Base-by-base conservation (phyloP, 164 flowering plant species). In the Hamamelis virginiana region DNA sequence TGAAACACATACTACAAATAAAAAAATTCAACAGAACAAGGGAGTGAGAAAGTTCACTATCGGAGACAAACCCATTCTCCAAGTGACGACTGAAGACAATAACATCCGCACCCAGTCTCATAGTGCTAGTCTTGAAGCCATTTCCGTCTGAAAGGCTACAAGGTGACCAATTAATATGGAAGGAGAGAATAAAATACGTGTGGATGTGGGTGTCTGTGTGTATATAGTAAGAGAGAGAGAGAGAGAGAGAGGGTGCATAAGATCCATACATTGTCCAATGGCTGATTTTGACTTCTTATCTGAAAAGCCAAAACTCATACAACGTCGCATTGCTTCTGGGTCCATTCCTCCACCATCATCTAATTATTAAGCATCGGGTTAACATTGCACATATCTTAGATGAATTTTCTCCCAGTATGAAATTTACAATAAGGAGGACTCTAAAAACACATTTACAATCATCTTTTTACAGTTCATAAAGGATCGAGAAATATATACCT, bases 331-430 rank as follows among this genome's bases (percentile, higher is more conserved):
- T 61, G 92, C 81, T 65, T 87, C 91, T 61, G 97, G 96, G 72
- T 84, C 87, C 99, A 95, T 92, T 67, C 99, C 99, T 72, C 99
- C 97, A 46, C 99, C 99, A 84, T 95, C 88, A 85, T 95, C 99
- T 92, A 73, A 19, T 68, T 48, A 38, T 47, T 74, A 62, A 43
- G 28, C 26, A 67, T 52, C 15, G 47, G 53, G 14, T 69, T 69
- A 59, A 10, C 62, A 41, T 50, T 46, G 52, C 52, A 57, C 15
- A 66, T 53, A 45, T 46, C 38, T 47, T 41, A 59, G 43, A 64
- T 46, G 45, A 57, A 53, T 13, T 14, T 43, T 5, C 11, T n/a
- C 21, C 15, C 0, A 5, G 6, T 33, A 38, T 41, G 58, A 33
- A 19, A 60, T 38, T 6, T n/a, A 22, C 28, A 23, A 61, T 46